Percentiles rank a stretch among this genome's conserved stretches.
phyloP scores from a whole-genome alignment of 192 early-diverging fungal species.

The Rhizophagus sp. region DNA sequence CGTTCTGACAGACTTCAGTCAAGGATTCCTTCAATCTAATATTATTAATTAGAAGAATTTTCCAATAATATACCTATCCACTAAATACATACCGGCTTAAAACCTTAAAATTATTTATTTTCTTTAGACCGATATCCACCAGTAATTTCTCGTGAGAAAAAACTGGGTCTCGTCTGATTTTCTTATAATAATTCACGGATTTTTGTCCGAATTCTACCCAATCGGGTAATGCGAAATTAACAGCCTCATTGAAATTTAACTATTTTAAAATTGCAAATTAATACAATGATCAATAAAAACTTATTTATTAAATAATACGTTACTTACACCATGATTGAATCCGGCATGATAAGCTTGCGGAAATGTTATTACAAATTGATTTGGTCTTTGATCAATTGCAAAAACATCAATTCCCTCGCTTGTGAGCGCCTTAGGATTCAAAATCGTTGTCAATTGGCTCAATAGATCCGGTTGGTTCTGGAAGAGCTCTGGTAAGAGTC shows the following conservation, averaged over 20 bases:
- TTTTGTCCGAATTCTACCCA: conserved; percentile 83
- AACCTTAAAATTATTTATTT: conserved; percentile 18
- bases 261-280: conserved; percentile 33
- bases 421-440: conserved; percentile 74
- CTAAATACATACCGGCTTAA: neutral
- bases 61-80: neutral
- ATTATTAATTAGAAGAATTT: neutral
- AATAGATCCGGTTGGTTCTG: conserved; percentile 88
- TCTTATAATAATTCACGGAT: conserved; percentile 82
- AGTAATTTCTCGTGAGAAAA: conserved; percentile 96
- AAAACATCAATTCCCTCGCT: conserved; percentile 75
- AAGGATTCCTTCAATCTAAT: conserved; percentile 26
- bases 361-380: conserved; percentile 94
- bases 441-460: conserved; percentile 92
- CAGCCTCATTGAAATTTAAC: conserved; percentile 95
- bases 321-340: conserved; percentile 90
- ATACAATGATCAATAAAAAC: neutral
- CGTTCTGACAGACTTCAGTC: conserved; percentile 36
- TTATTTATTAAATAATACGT: neutral
- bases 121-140: conserved; percentile 55
- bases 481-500: conserved; percentile 84
- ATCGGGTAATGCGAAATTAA: conserved; percentile 93
- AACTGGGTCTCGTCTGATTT: conserved; percentile 77
- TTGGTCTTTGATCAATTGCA: conserved; percentile 84
- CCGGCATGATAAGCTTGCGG: conserved; percentile 94